phyloP scores from a whole-genome alignment of 2,329 filamentous ascomycete genomes.

The Diaporthe nobilis region DNA sequence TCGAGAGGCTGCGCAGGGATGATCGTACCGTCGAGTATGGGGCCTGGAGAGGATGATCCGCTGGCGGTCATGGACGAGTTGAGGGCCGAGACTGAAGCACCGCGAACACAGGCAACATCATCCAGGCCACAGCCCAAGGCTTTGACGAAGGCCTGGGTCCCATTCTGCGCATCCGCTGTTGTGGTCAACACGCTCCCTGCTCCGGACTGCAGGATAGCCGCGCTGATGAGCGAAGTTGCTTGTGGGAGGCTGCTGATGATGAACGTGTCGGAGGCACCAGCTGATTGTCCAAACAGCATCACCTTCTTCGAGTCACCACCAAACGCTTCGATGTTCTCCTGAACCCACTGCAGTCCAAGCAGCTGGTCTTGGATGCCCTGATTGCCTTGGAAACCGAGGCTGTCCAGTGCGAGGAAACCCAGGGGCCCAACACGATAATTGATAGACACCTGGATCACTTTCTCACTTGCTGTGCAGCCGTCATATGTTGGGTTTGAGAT shows the following conservation, averaged over 20 bases:
- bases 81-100: conserved; percentile 9
- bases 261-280: conserved; percentile 47
- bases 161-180: neutral
- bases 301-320: conserved; percentile 56
- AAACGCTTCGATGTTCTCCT: conserved; percentile 60
- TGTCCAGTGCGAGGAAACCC: conserved; percentile 59
- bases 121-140: conserved; percentile 26
- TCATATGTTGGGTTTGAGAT: conserved; percentile 46
- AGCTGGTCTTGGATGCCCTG: conserved; percentile 65
- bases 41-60: conserved; percentile 39
- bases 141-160: conserved; percentile 18
- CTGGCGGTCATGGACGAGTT: neutral
- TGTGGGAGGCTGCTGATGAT: conserved; percentile 48
- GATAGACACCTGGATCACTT: conserved; percentile 47
- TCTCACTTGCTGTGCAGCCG: conserved; percentile 46
- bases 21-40: conserved; percentile 47
- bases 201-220: conserved; percentile 48
- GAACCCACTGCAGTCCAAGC: conserved; percentile 63
- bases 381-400: conserved; percentile 62
- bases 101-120: conserved; percentile 29
- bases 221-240: conserved; percentile 44
- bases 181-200: conserved; percentile 41
- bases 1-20: conserved; percentile 46
- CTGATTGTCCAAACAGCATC: conserved; percentile 48
- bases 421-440: conserved; percentile 62